A percentile compares a stretch with the other conserved stretches of the same genome.
Conservation (phyloP, 2,329 filamentous ascomycete species). For the Fusarium sp. region DNA sequence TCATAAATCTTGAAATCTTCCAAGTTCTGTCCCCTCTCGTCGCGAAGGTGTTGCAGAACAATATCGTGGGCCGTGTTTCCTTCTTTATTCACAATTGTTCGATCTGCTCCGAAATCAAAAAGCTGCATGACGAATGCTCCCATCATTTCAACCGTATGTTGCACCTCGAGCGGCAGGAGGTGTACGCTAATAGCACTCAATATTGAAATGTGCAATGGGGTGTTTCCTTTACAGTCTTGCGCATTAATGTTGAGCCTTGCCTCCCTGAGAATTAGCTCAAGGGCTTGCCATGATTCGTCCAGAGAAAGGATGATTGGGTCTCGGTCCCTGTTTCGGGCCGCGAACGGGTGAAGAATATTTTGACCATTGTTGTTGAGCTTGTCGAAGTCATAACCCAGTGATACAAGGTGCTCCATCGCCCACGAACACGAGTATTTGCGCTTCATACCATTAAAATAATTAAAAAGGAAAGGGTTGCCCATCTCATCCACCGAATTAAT, state of each 20-base stretch:
- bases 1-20: too few relatives aligned
- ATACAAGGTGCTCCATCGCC: not conserved
- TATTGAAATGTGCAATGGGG: not conserved
- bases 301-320: too few relatives aligned
- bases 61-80: not conserved
- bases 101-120: constrained; percentile 1
- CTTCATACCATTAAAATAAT: too few relatives aligned
- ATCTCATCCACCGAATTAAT: not conserved
- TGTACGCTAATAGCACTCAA: not conserved
- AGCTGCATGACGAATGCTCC: not conserved
- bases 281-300: rapidly evolving
- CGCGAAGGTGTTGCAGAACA: too few relatives aligned
- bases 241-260: not conserved
- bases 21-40: not conserved
- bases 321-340: not conserved
- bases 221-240: not conserved
- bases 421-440: rapidly evolving
- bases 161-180: not conserved
- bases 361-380: not conserved
- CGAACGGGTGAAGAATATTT: not conserved
- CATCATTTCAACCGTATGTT: not conserved
- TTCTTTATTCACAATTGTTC: not conserved
- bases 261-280: not conserved
- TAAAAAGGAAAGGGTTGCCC: not conserved
- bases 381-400: not conserved